phyloP scores from a whole-genome alignment of 352 stramenopile species.

The Globisporangium irregulare region DNA sequence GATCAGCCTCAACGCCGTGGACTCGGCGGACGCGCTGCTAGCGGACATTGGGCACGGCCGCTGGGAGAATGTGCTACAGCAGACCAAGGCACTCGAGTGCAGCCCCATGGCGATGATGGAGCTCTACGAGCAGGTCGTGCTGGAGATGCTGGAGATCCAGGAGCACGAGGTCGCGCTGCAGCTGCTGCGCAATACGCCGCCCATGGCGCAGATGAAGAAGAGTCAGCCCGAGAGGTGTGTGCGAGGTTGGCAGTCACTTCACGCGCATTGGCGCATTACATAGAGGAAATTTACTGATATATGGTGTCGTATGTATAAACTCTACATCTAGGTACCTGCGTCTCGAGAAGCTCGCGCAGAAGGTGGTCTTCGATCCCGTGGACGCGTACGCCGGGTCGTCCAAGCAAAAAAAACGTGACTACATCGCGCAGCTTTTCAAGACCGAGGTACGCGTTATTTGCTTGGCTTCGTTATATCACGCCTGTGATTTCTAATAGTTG shows the following conservation, averaged over 20 bases:
- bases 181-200: constrained; percentile 49
- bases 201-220: constrained; percentile 48
- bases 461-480: background rate
- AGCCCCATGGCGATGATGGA: constrained; percentile 69
- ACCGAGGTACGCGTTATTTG: constrained; percentile 43
- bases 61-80: constrained; percentile 90
- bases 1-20: constrained; percentile 85
- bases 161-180: constrained; percentile 75
- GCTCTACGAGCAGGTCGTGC: constrained; percentile 87
- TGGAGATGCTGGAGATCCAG: constrained; percentile 87
- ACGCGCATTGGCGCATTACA: background rate
- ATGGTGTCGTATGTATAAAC: background rate
- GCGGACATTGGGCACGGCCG: constrained; percentile 77
- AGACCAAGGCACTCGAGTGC: constrained; percentile 76
- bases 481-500: background rate
- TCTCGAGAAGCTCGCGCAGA: constrained; percentile 76
- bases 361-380: constrained; percentile 55
- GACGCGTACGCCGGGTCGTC: constrained; percentile 60
- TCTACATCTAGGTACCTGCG: constrained; percentile 40
- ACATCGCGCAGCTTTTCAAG: constrained; percentile 73
- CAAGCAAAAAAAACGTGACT: constrained; percentile 81
- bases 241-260: background rate
- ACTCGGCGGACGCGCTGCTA: constrained; percentile 77
- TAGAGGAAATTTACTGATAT: constrained; percentile 1
- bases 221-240: constrained; percentile 46